A percentile compares a stretch with the other conserved stretches of the same genome.
phyloP scores from a whole-genome alignment of 768 basidiomycete genomes.

The Lepiota brunneoincarnata region DNA sequence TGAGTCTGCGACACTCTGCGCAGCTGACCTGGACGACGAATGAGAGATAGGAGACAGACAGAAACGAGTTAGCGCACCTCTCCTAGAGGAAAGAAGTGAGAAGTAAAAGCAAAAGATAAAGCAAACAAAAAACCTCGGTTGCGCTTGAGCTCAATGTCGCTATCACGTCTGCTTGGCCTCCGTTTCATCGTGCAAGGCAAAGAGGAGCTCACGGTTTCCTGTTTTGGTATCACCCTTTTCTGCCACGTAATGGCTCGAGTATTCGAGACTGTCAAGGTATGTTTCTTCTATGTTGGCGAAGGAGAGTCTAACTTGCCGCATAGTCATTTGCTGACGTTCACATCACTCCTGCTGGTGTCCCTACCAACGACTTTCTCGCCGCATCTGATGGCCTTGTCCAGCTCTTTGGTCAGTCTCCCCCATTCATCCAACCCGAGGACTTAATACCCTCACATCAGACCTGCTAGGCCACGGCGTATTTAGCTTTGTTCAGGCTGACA shows the following conservation, averaged over 20 bases:
- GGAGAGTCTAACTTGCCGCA: not conserved
- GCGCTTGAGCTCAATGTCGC: constrained; percentile 74
- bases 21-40: constrained; percentile 55
- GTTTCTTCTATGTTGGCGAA: constrained; percentile 4
- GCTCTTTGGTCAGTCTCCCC: constrained; percentile 55
- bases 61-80: constrained; percentile 21
- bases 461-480: constrained; percentile 68
- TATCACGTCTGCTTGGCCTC: constrained; percentile 38
- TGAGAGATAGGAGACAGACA: not conserved
- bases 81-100: constrained; percentile 14
- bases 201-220: not conserved
- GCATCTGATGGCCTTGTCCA: constrained; percentile 84
- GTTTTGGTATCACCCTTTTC: not conserved
- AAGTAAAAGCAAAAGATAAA: constrained; percentile 4
- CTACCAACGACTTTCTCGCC: constrained; percentile 77
- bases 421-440: constrained; percentile 13
- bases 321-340: constrained; percentile 89
- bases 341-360: constrained; percentile 71
- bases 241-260: not conserved
- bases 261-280: constrained; percentile 1
- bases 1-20: constrained; percentile 76
- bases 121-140: constrained; percentile 35
- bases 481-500: constrained; percentile 70
- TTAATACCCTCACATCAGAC: constrained; percentile 51
- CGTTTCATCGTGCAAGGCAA: not conserved